Conservation (phyloP, 164 flowering plant genomes). For the Macadamia integrifolia region DNA sequence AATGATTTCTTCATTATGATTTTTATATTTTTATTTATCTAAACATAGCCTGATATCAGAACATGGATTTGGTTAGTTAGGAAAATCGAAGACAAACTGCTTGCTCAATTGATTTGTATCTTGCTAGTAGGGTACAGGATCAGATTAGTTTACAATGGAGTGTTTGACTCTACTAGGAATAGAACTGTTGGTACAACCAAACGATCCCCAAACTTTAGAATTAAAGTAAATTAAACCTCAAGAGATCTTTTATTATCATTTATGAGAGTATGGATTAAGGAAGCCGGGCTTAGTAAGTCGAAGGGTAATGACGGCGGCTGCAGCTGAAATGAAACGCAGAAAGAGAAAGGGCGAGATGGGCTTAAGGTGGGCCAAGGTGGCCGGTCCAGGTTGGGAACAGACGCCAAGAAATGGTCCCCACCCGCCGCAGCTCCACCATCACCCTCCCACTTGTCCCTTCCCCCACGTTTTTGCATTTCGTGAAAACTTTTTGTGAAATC, state of each 20-base stretch:
- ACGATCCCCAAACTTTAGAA: neutral
- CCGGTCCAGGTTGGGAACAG: neutral
- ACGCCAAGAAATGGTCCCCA: slow-evolving; percentile 22
- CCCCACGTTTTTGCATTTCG: slow-evolving; percentile 5
- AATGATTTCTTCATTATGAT: no score
- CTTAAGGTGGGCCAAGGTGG: neutral
- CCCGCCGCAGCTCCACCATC: slow-evolving; percentile 32
- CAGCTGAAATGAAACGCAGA: neutral
- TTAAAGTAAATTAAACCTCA: no score
- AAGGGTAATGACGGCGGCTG: neutral
- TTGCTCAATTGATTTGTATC: no score
- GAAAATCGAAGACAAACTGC: no score
- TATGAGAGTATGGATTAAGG: neutral
- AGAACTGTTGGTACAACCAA: neutral
- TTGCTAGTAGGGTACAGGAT: no score
- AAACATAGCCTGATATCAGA: no score
- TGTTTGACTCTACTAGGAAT: neutral
- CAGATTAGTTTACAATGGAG: no score
- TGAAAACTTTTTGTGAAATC: neutral
- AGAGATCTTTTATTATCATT: no score
- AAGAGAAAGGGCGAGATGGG: no score
- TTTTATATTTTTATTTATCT: no score
- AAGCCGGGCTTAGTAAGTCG: neutral
- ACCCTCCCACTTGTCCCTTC: slow-evolving; percentile 19
- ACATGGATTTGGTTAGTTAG: no score